phyloP scores from a whole-genome alignment of 2,329 filamentous ascomycete genomes.

The Colletotrichum agaves region DNA sequence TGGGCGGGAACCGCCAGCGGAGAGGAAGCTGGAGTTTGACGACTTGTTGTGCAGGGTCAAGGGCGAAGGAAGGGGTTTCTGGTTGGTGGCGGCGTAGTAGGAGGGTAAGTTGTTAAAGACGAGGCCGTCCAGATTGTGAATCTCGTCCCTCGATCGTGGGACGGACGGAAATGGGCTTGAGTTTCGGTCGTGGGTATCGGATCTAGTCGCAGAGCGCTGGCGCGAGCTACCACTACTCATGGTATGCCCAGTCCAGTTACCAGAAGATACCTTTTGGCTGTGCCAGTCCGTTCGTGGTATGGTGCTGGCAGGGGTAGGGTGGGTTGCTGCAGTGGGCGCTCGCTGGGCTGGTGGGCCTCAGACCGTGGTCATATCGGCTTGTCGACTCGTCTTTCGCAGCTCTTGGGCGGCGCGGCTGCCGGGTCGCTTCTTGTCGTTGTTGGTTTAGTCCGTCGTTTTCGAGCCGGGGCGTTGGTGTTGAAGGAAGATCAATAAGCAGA shows the following conservation, averaged over 20 bases:
- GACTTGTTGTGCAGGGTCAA: neutral
- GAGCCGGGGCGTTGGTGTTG: neutral
- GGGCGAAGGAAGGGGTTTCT: conserved; percentile 7
- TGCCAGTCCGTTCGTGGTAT: conserved; percentile 31
- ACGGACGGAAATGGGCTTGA: conserved; percentile 30
- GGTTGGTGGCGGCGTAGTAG: neutral
- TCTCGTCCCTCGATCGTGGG: conserved; percentile 38
- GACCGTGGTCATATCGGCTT: conserved; percentile 28
- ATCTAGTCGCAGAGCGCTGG: conserved; percentile 38
- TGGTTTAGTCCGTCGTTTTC: neutral
- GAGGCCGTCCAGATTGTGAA: conserved; percentile 39
- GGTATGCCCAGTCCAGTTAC: conserved; percentile 27
- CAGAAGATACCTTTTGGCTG: conserved; percentile 2
- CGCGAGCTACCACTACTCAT: conserved; percentile 38
- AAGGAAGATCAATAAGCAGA: neutral
- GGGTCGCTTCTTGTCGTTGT: neutral
- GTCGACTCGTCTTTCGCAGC: conserved; percentile 1
- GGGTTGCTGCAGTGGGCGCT: conserved; percentile 17
- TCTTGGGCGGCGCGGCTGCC: neutral
- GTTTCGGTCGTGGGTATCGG: conserved; percentile 36
- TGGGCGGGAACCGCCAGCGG: conserved; percentile 34
- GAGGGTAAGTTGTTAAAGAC: conserved; percentile 33
- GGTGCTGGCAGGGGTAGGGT: conserved; percentile 35
- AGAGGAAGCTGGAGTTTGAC: conserved; percentile 23
- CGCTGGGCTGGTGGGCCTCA: conserved; percentile 15